Evolutionary conservation across 164 flowering plant species (phyloP), one percentile per base, ranked within the genome.

Genomic region (Akebia trifoliata): DNA sequence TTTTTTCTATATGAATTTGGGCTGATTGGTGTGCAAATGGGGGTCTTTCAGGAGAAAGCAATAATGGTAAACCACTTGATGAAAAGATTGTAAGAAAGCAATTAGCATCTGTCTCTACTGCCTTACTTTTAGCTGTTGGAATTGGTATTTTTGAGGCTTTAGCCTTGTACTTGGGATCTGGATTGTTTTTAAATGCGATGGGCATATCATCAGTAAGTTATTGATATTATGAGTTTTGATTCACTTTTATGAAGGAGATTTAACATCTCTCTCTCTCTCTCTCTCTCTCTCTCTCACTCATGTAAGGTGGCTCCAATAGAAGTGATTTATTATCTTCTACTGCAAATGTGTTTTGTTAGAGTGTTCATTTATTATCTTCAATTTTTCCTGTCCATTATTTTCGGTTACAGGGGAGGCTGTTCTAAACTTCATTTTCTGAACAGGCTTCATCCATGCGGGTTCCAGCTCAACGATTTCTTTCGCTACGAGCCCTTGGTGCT

Each of bases 101-200:
- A 59, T 69, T 90, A 50, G 70, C 97, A 29, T 90, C 99, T 11
- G 97, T 94, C 36, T 86, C 99, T 35, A 90, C 97, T 28, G 95
- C 99, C 51, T 69, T 88, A 56, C 56, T 85, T 20, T 76, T 94
- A 66, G 93, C 97, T 18, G 62, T 78, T 69, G 86, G 78, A 47
- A 82, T 90, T 67, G 99, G 97, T 54, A 62, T 80, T n/a, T 60
- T 86, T 65, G 96, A 94, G 82, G 99, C 91, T 56, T 11, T 76
- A 42, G 93, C 93, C 4, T 74, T 94, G 70, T 80, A 62, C 54
- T 59, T 80, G 32, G 99, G 95, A 58, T 78, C 94, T 65, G 99
- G 96, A 60, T 36, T 66, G 21, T 84, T 90, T 72, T 78, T 94
- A n/a, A 71, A 71, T 42, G 30, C 85, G 69, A 90, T 94, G 96